phyloP scores from a whole-genome alignment of 495 filamentous ascomycete genomes.

The Xylaria nigripes region DNA sequence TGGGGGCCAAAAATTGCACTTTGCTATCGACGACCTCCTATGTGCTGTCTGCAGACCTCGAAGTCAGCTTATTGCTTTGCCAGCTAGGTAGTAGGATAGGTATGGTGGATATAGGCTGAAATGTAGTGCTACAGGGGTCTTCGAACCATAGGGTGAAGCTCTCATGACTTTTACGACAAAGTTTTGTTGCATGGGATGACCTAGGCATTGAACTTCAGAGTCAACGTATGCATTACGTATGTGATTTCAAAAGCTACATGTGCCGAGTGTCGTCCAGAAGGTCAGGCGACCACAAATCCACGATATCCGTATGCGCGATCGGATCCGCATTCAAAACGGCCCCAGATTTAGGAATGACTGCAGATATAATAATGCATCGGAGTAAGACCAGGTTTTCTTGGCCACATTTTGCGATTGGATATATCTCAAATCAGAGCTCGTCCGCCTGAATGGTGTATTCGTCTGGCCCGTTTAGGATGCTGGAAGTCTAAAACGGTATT shows the following conservation, averaged over 20 bases:
- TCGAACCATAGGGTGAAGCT: background rate
- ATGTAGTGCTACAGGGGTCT: background rate
- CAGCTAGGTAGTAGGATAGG: background rate
- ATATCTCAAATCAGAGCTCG: slow-evolving; percentile 1
- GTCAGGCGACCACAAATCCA: slow-evolving; percentile 6
- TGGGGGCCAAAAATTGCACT: background rate
- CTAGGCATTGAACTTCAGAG: background rate
- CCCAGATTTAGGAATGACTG: slow-evolving; percentile 11
- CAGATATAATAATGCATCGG: background rate
- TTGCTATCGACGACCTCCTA: no score
- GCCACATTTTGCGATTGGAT: background rate
- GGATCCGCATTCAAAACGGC: no score
- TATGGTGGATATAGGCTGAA: background rate
- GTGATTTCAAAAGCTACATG: background rate
- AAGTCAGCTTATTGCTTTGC: background rate
- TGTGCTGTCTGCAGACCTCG: background rate
- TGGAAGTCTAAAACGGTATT: background rate
- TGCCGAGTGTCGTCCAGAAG: background rate
- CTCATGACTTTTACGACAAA: background rate
- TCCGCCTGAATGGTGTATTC: background rate
- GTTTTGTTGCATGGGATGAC: background rate
- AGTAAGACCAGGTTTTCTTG: background rate
- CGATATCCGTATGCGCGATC: slow-evolving; percentile 6
- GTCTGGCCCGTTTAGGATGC: background rate
- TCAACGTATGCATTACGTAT: background rate